Base-by-base conservation (phyloP, 2,329 filamentous ascomycete genomes). In the Fusarium caatingaense region DNA sequence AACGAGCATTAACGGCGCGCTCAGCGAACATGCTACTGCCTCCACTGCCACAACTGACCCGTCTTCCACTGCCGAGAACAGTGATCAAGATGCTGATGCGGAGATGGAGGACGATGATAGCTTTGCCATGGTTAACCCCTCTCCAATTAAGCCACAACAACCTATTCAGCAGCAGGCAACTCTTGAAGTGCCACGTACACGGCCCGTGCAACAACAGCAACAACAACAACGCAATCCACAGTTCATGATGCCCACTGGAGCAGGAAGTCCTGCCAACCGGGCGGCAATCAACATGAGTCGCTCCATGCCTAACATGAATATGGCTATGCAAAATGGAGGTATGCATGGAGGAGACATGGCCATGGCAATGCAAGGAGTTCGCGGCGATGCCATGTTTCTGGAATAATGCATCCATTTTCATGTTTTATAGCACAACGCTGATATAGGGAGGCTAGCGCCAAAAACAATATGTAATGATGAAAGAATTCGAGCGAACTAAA, bases 71-170 rank as follows among this genome's bases (percentile, higher is more conserved):
- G 83, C 84, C 23, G 84, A 84, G n/a, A 83, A 80, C 34, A 86
- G 83, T 42, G 81, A 82, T 47, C 80, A 80, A 56, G 81, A 82
- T 68, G 81, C 78, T 7, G 81, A 82, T 57, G 80, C 80, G 11
- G 84, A 85, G 60, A 89, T 89, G 87, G 87, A 89, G 47, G 87
- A 89, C 40, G 86, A 87, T 54, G 86, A 87, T 47, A 83, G 81
- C 56, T 88, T 86, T 64, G 81, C 84, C 10, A 84, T 87, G 56
- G 84, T 87, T 74, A 81, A 79, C 53, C 76, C 81, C 5, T 81
- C 81, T 27, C 76, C 80, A 6, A 70, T 78, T 9, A 83, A 83
- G 61, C 69, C 78, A 8, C 77, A 79, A 10, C 76, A 79, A 21
- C 76, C 79, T 18, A 76, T 83, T 59, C 82, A 82, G 57, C 78